Percentiles rank a stretch among this genome's conserved stretches.
phyloP scores from a whole-genome alignment of 2,329 filamentous ascomycete species.

The Cytospora schulzeri region DNA sequence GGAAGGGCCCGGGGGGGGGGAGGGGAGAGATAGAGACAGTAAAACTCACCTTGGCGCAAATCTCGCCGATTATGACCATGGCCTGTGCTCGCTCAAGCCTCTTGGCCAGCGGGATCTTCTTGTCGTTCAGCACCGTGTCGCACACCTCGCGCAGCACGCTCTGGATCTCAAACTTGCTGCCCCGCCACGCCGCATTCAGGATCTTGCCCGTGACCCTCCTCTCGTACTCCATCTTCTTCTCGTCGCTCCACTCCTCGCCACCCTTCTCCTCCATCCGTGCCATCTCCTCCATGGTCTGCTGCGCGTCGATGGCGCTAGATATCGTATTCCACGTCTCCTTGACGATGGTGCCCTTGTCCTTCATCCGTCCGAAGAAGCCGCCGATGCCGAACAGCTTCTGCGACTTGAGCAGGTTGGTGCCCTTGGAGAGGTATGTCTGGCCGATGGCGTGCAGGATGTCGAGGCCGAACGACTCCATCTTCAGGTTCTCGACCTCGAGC shows the following conservation, averaged over 20 bases:
- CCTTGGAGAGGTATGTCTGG: constrained; percentile 85
- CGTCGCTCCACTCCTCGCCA: constrained; percentile 97
- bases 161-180: constrained; percentile 97
- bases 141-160: constrained; percentile 93
- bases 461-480: constrained; percentile 98
- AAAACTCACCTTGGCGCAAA: constrained; percentile 76
- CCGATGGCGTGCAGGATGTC: constrained; percentile 97
- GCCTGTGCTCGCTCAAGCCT: constrained; percentile 89
- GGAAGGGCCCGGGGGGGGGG: not conserved
- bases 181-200: constrained; percentile 91
- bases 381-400: constrained; percentile 97
- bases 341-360: constrained; percentile 94
- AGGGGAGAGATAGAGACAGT: too few relatives aligned
- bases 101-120: constrained; percentile 80
- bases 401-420: constrained; percentile 82
- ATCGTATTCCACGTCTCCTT: constrained; percentile 99
- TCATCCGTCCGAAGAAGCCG: constrained; percentile 90
- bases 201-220: constrained; percentile 97
- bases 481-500: constrained; percentile 94
- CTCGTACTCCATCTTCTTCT: constrained; percentile 95
- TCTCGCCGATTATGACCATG: constrained; percentile 82
- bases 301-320: constrained; percentile 91
- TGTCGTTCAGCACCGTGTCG: constrained; percentile 79
- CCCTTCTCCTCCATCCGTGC: constrained; percentile 91
- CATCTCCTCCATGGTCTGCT: constrained; percentile 99